These are phyloP conservation scores for Colletotrichum sp. DNA, from an alignment of 2,329 filamentous ascomycete genomes.

Conservation along the genomic window DNA sequence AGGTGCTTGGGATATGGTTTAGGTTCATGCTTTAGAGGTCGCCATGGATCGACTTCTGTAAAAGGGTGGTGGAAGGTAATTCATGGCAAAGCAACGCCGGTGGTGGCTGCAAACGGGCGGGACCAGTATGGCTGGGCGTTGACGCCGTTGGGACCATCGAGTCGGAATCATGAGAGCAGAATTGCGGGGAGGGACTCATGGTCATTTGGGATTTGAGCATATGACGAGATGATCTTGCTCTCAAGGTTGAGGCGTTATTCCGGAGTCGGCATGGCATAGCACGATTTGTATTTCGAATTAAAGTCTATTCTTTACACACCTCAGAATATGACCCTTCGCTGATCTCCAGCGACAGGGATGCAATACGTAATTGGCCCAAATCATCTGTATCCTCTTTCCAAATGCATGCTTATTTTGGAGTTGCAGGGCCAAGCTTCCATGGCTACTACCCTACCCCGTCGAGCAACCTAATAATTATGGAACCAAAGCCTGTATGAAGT, in stretches of 20 bases:
- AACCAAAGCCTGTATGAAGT: accelerated
- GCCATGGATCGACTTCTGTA: not conserved
- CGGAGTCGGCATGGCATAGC: not conserved
- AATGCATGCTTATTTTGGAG: not conserved
- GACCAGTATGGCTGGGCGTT: not conserved
- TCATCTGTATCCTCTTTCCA: not conserved
- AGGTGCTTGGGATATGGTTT: not conserved
- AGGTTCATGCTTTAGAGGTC: not conserved
- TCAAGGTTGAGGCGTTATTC: not conserved
- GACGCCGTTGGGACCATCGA: not conserved
- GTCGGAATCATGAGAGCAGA: not conserved
- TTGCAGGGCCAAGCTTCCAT: not conserved
- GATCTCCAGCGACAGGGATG: accelerated
- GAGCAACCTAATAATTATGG: not conserved
- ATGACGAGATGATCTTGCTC: not conserved
- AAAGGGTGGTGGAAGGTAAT: not conserved
- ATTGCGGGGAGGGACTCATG: not conserved
- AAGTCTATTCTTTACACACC: not conserved
- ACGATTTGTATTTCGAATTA: not conserved
- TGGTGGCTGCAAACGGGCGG: not conserved
- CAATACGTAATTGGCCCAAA: not conserved
- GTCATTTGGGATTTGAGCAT: not conserved
- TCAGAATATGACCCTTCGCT: accelerated
- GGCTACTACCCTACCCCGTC: not conserved
- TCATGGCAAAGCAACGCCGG: not conserved